These are phyloP conservation scores for Stylosanthes scabra DNA, from an alignment of 331 rosid species.

Conservation along the genomic window DNA sequence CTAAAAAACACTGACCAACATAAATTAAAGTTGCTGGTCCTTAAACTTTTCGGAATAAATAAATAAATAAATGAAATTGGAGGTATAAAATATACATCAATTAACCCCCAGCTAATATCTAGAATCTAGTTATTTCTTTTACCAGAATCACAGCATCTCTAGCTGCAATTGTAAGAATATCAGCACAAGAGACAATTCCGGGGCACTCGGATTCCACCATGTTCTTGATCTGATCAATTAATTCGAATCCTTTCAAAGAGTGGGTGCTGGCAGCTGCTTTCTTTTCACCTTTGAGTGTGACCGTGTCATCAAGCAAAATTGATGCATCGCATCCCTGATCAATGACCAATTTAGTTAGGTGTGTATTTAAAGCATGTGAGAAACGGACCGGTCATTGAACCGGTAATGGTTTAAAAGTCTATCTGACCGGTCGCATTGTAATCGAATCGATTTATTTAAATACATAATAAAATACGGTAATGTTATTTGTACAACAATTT, in stretches of 20 bases:
- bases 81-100: no score
- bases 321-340: conserved; percentile 98
- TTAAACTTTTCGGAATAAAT: no score
- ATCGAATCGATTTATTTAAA: no score
- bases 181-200: conserved; percentile 91
- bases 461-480: no score
- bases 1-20: no score
- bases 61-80: no score
- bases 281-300: conserved; percentile 82
- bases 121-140: conserved; percentile 16
- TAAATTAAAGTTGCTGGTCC: no score
- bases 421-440: no score
- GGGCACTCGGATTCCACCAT: conserved; percentile 89
- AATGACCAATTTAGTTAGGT: not conserved
- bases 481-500: no score
- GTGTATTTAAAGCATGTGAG: not conserved
- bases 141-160: conserved; percentile 98
- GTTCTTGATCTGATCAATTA: conserved; percentile 84
- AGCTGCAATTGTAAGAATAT: conserved; percentile 95
- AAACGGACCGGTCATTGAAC: no score
- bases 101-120: no score
- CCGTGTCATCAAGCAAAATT: conserved; percentile 78
- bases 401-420: no score
- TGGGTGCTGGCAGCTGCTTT: conserved; percentile 62
- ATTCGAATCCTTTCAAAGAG: conserved; percentile 69